Base-by-base conservation (phyloP, 164 flowering plant species). In the Pachysandra terminalis region DNA sequence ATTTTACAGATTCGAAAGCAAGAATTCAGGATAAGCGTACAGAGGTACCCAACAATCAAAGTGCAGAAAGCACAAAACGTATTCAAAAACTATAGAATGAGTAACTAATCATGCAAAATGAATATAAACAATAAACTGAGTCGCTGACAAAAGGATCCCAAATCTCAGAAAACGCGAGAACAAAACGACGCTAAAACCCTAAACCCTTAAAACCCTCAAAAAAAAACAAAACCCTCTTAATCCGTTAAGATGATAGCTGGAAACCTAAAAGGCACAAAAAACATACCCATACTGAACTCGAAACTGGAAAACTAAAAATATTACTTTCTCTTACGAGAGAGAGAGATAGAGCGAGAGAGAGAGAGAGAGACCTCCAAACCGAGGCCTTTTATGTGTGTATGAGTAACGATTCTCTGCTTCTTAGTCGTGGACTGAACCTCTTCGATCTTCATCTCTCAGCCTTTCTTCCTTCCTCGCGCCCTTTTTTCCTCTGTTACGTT, bases 341-440 rank as follows among this genome's bases (percentile, higher is more conserved):
- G n/a, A n/a, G n/a, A n/a, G n/a, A n/a, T n/a, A n/a, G n/a, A n/a
- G n/a, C n/a, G n/a, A 40, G 65, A 35, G 68, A 2, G 27, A 49
- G 65, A 19, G 69, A 58, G 12, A 27, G 24, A 37, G 70, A 93
- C 99, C 81, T 92, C 90, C 41, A 92, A 97, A 70, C 99, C 99
- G 65, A 95, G 93, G 73, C 97, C 99, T 84, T 86, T 92, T 80
- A 95, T 95, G 76, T 95, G 99, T 1, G 99, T 92, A 66, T 95
- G 99, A 63, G 97, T 86, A 16, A 97, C 97, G 22, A 92, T 81
- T 59, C 98, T 79, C 82, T 95, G 97, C 82, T 89, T 92, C 85
- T 95, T 85, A 8, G 83, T 75, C 2, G 93, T 88, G 17, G 97
- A 93, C 61, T 93, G 96, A 35, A 91, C 96, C 78, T 93, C 96